Evolutionary conservation across 441 rosid species (phyloP).

Genomic region (Pelargonium australe): DNA sequence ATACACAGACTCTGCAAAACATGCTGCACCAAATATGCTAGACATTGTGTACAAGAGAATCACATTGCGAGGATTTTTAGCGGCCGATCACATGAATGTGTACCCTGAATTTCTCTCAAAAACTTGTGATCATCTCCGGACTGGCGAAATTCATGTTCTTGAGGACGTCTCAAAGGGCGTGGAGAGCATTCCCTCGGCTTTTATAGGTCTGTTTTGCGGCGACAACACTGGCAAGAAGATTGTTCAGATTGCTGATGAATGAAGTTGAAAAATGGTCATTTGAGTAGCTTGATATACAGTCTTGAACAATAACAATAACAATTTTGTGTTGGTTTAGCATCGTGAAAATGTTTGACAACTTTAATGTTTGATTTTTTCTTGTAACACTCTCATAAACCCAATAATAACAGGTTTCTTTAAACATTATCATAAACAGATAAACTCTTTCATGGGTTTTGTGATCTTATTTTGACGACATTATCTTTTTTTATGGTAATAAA

Average conservation of each 20-base stretch:
- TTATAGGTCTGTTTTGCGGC: conserved; percentile 36
- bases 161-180: conserved; percentile 47
- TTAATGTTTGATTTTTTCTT: too few relatives aligned
- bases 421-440: too few relatives aligned
- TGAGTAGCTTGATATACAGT: too few relatives aligned
- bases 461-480: too few relatives aligned
- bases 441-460: too few relatives aligned
- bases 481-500: too few relatives aligned
- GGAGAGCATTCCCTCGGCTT: conserved; percentile 44
- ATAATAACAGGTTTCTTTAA: too few relatives aligned
- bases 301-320: too few relatives aligned
- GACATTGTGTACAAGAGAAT: conserved; percentile 43
- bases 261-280: neutral
- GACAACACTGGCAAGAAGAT: conserved; percentile 46
- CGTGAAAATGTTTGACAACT: too few relatives aligned
- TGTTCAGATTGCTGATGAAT: conserved; percentile 38
- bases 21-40: conserved; percentile 41
- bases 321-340: too few relatives aligned
- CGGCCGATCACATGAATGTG: conserved; percentile 25
- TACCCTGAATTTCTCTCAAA: conserved; percentile 33
- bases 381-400: too few relatives aligned
- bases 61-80: conserved; percentile 46
- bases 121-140: conserved; percentile 30
- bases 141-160: conserved; percentile 22
- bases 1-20: conserved; percentile 27